These are phyloP conservation scores for Mallotus japonicus DNA, from an alignment of 441 rosid species.

Conservation along the genomic window DNA sequence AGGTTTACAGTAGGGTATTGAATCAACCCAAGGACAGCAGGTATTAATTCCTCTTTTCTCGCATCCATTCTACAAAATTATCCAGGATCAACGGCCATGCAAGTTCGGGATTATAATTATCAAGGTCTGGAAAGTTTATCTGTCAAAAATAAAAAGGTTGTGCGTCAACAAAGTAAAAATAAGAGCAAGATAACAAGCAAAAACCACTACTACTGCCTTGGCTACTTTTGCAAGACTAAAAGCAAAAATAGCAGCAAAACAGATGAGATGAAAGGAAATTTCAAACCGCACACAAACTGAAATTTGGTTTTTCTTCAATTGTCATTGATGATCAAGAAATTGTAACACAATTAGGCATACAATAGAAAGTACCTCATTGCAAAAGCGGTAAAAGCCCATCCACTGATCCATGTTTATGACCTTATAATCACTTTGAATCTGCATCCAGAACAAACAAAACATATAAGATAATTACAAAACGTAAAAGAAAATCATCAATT, in stretches of 20 bases:
- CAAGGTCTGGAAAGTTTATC: conserved; percentile 54
- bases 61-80: conserved; percentile 60
- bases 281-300: not conserved
- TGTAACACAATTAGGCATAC: not conserved
- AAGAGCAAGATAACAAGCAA: not conserved
- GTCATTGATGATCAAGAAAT: not conserved
- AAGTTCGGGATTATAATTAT: conserved; percentile 45
- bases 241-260: not conserved
- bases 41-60: conserved; percentile 56
- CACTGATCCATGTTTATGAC: conserved; percentile 65
- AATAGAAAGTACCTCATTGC: conserved; percentile 44
- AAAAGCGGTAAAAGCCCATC: conserved; percentile 56
- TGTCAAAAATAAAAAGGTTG: conserved; percentile 16
- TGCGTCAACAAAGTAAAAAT: not conserved
- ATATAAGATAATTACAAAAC: not conserved
- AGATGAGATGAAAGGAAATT: no score
- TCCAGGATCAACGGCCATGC: conserved; percentile 70
- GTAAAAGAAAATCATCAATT: no score
- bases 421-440: conserved; percentile 57
- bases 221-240: not conserved
- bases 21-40: conserved; percentile 11
- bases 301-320: not conserved
- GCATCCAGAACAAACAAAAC: conserved; percentile 7
- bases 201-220: no score
- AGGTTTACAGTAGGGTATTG: conserved; percentile 39